Evolutionary conservation across 495 filamentous ascomycete genomes (phyloP).

Genomic region (Cercophora newfieldiana): DNA sequence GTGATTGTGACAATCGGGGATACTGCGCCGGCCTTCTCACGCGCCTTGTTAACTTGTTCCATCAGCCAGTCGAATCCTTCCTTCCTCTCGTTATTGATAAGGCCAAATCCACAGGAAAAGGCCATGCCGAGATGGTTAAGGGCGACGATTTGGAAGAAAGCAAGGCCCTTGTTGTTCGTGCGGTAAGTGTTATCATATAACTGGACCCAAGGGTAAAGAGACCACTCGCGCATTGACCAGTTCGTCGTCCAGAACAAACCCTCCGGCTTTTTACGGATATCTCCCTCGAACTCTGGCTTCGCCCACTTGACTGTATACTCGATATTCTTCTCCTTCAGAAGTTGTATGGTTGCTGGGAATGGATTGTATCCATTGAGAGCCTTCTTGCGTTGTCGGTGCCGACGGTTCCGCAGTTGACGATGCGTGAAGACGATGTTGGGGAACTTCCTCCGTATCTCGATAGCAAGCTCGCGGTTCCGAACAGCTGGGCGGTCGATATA

Average conservation of each 20-base stretch:
- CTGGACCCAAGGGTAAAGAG: background rate
- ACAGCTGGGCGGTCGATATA: background rate
- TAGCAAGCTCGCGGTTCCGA: background rate
- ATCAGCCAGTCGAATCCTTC: slow-evolving; percentile 12
- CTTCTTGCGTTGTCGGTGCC: background rate
- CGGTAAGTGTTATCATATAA: slow-evolving; percentile 4
- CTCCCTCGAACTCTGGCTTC: background rate
- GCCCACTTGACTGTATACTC: background rate
- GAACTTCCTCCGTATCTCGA: background rate
- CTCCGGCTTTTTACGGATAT: background rate
- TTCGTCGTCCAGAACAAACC: background rate
- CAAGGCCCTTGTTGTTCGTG: slow-evolving; percentile 6
- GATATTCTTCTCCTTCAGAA: background rate
- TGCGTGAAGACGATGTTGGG: slow-evolving; percentile 1
- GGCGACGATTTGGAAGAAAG: slow-evolving; percentile 5
- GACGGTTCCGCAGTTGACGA: background rate
- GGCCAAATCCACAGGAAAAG: background rate
- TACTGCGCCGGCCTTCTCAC: background rate
- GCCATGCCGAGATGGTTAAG: background rate
- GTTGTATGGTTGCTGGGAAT: background rate
- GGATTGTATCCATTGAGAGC: background rate
- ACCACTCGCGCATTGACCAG: background rate
- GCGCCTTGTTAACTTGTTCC: background rate
- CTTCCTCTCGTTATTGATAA: slow-evolving; percentile 6
- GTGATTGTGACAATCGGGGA: slow-evolving; percentile 6